Percentiles rank a stretch among this genome's conserved stretches.
Conservation (phyloP, 2,329 filamentous ascomycete genomes). For the Claviceps sp. region DNA sequence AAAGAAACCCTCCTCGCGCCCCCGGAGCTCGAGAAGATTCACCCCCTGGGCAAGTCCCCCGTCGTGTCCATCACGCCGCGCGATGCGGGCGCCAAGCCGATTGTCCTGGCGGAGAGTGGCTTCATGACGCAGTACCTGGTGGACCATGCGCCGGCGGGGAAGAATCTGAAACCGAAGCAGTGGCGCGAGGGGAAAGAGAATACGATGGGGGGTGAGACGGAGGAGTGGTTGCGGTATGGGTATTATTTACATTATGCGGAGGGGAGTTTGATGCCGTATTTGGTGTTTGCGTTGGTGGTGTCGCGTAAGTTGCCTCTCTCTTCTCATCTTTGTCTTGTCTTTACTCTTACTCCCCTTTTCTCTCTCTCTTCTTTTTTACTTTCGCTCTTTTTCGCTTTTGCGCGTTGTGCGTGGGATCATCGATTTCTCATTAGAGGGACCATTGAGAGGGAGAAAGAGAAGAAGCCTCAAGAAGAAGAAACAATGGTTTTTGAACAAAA, state of each 20-base stretch:
- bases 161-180: slow-evolving; percentile 34
- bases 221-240: slow-evolving; percentile 44
- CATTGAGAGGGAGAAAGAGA: too few relatives aligned
- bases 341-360: neutral
- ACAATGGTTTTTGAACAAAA: neutral
- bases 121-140: slow-evolving; percentile 72
- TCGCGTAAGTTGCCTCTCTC: slow-evolving; percentile 22
- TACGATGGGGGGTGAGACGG: slow-evolving; percentile 45
- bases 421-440: neutral
- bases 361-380: neutral
- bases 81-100: slow-evolving; percentile 24
- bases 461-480: neutral
- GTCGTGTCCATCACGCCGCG: slow-evolving; percentile 50
- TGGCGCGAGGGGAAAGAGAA: slow-evolving; percentile 47
- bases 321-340: neutral
- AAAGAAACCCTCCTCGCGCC: slow-evolving; percentile 54
- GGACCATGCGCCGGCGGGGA: slow-evolving; percentile 42
- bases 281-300: slow-evolving; percentile 53
- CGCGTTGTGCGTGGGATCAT: neutral
- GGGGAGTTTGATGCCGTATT: slow-evolving; percentile 63
- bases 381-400: too few relatives aligned
- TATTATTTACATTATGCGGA: slow-evolving; percentile 77
- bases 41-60: slow-evolving; percentile 80
- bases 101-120: slow-evolving; percentile 69
- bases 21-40: slow-evolving; percentile 59